Base-by-base conservation (phyloP, 2,329 filamentous ascomycete species). In the Diaporthe citrichinensis region DNA sequence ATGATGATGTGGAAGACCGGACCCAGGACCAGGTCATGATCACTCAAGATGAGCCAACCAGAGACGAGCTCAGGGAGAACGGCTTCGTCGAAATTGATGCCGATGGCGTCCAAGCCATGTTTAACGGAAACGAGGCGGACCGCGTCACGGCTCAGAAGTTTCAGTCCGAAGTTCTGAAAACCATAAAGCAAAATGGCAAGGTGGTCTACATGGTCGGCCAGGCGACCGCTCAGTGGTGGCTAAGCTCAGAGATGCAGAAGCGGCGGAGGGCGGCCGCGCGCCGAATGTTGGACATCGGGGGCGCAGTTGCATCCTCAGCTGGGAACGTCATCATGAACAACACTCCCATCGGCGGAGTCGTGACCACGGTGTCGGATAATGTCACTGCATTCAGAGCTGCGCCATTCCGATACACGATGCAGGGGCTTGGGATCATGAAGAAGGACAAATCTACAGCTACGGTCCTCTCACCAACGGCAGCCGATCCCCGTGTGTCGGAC, bases 271-370 rank as follows among this genome's bases (percentile, higher is more conserved):
- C 74, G 58, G 74, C 57, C 36, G 74, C 44, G 17, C 71, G 71
- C 39, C 67, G 53, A 17, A 41, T 74, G 34, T 61, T 69, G 36
- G 72, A 71, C 46, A 69, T 72, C 31, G 71, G 71, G 17, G 74
- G 74, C 51, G 61, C 72, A 41, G 74, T 74, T 20, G 71, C 67
- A 14, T 71, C 71, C 44, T 72, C 61, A 6, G 71, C 74, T 3
- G 74, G 74, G 46, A 73, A 65, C 55, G 74, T 76, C 46, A 71
- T 76, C 49, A 76, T 76, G 74, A 74, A 72, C 31, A 76, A 51
- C n/a, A 76, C 74, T 10, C 74, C 74, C 25, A 61, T 76, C 20
- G 74, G 74, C 34, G 74, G 74, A 14, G 39, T 76, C 46, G 72
- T 59, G 55, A 39, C 51, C 55, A 62, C 74, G 10, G 72, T 76